Base-by-base conservation (phyloP, 371 early-diverging fungal species). In the Saksenaea oblongispora region DNA sequence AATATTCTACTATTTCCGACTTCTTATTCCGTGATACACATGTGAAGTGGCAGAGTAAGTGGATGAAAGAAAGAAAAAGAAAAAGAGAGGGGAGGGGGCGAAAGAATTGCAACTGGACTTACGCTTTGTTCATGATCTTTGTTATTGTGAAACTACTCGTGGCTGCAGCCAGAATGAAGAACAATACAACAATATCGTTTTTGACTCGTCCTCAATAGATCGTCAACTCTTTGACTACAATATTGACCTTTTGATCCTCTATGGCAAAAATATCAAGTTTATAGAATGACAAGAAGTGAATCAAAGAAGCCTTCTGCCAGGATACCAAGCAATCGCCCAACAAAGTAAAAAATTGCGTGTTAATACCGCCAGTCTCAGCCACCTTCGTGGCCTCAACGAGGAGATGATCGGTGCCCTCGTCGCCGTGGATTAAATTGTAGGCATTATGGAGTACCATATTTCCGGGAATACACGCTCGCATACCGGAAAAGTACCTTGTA, bases 101-200 rank as follows among this genome's bases (percentile, higher is more conserved):
- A 2, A 31, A 4, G 2, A 31, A 4, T 31, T 31, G 31, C 31
- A 31, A 4, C 7, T 31, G 31, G 4, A 31, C 31, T 31, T 7
- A 31, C 31, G 2, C 2, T 2, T 13, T 47, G 22, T 10, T 18
- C 47, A 18, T 47, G 22, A 47, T 47, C 2, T 47, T 47, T 47
- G 22, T 18, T 22, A 47, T n/a, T 28, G 54, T 54, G 61, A 61
- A 28, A 61, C 54, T 14, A 18, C 61, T 4, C 54, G 54, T 61
- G 61, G 54, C 27, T 34, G 61, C 54, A 34, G 37, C 22, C 26
- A 61, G 54, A n/a, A 61, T 28, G 54, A 61, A 61, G 54, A 37
- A 18, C 54, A 61, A 61, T 61, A 61, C 37, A 61, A 61, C 35
- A 54, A 54, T 22, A 61, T 61, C 35, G 61, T 61, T 36, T 61